phyloP scores from a whole-genome alignment of 352 stramenopile species.

The Aphanomyces stellatus region DNA sequence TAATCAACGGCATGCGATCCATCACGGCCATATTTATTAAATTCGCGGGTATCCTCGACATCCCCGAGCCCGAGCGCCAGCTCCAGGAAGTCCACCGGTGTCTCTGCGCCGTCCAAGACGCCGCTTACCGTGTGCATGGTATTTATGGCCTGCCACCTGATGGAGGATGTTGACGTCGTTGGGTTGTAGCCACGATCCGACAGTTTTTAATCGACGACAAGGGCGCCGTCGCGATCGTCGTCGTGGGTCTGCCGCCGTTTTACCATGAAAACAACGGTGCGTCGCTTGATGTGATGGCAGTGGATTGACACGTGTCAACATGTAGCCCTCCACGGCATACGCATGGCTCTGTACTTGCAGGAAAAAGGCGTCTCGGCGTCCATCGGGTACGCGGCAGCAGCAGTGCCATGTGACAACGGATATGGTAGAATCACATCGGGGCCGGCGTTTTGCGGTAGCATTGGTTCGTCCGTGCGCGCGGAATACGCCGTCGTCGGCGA shows the following conservation, averaged over 20 bases:
- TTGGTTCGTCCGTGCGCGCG: constrained; percentile 43
- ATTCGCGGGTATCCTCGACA: constrained; percentile 44
- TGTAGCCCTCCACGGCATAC: constrained; percentile 49
- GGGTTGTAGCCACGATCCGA: constrained; percentile 37
- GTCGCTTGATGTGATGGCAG: background rate
- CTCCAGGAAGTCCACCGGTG: constrained; percentile 48
- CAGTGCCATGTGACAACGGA: too few species aligned
- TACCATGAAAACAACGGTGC: constrained; percentile 82
- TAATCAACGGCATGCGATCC: constrained; percentile 57
- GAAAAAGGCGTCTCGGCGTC: constrained; percentile 54
- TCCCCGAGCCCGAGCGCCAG: constrained; percentile 31
- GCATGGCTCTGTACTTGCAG: constrained; percentile 50
- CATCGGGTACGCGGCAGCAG: constrained; percentile 59
- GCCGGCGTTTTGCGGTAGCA: constrained; percentile 50
- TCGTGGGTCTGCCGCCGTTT: constrained; percentile 64
- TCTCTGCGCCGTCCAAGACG: constrained; percentile 61
- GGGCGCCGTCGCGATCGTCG: constrained; percentile 66
- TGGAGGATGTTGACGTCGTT: background rate
- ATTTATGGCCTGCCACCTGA: background rate
- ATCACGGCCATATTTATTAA: constrained; percentile 69
- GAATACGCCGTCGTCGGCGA: constrained; percentile 81
- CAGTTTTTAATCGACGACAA: constrained; percentile 87
- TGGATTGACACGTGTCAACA: constrained; percentile 9
- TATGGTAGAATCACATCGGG: constrained; percentile 51
- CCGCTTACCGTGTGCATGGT: constrained; percentile 67